Evolutionary conservation across 345 rosid genomes (phyloP).

Genomic region (Erysimum cheiranthoides): DNA sequence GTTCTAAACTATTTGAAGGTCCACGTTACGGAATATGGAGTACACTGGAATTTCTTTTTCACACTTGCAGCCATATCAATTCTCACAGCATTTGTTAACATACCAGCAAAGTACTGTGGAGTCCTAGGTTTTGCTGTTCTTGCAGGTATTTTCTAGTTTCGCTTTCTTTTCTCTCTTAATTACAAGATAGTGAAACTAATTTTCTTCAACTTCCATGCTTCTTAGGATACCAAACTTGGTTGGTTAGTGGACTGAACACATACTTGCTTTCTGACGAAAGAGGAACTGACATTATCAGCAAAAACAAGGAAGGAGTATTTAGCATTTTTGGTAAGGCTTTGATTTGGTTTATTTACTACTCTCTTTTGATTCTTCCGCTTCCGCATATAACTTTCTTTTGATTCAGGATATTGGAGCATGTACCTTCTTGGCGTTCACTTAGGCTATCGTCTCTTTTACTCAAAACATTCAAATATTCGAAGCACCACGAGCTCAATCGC

Average conservation of each 20-base stretch:
- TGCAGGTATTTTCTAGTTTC: constrained; percentile 51
- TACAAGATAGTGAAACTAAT: constrained; percentile 16
- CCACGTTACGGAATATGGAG: constrained; percentile 85
- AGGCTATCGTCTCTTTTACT: constrained; percentile 74
- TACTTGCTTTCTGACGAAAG: constrained; percentile 75
- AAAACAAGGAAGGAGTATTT: constrained; percentile 88
- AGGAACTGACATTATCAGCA: constrained; percentile 73
- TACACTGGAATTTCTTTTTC: constrained; percentile 97
- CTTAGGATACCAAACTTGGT: constrained; percentile 81
- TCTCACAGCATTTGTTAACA: constrained; percentile 62
- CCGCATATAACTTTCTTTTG: constrained; percentile 15
- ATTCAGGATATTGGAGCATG: constrained; percentile 91
- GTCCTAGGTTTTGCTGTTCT: constrained; percentile 65
- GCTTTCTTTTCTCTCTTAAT: constrained; percentile 6
- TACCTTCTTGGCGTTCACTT: constrained; percentile 85
- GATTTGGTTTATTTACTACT: constrained; percentile 8
- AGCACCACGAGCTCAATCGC: constrained; percentile 57
- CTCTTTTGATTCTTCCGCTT: background rate
- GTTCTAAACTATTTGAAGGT: constrained; percentile 52
- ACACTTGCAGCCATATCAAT: constrained; percentile 84
- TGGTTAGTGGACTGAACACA: constrained; percentile 65
- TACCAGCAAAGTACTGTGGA: constrained; percentile 77
- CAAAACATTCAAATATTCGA: constrained; percentile 48
- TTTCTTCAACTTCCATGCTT: constrained; percentile 31
- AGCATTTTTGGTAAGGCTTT: constrained; percentile 71